Evolutionary conservation across 352 stramenopile species (phyloP).

Genomic region (Phytophthora pistaciae): DNA sequence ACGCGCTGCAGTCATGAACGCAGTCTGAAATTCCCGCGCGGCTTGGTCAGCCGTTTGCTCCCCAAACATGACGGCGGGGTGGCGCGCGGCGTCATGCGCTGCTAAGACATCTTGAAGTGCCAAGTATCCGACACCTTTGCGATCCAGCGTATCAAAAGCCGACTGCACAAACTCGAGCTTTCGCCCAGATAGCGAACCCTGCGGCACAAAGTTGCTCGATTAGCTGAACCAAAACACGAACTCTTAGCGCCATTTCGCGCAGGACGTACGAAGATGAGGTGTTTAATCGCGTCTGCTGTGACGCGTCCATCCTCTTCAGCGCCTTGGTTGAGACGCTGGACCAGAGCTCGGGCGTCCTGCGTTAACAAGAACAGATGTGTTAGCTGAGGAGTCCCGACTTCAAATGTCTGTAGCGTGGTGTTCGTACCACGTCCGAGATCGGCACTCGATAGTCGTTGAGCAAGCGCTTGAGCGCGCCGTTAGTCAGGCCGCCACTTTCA

Average conservation of each 20-base stretch:
- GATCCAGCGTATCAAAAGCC: constrained; percentile 75
- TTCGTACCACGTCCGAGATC: constrained; percentile 73
- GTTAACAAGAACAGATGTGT: no score
- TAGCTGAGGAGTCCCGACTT: neutral
- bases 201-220: constrained; percentile 5
- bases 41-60: constrained; percentile 64
- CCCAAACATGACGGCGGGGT: constrained; percentile 80
- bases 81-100: constrained; percentile 58
- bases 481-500: constrained; percentile 54
- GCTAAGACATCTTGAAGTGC: constrained; percentile 56
- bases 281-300: constrained; percentile 59
- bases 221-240: neutral
- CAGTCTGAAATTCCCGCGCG: constrained; percentile 63
- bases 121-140: constrained; percentile 69
- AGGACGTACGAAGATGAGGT: constrained; percentile 62
- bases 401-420: neutral
- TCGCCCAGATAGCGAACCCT: constrained; percentile 54
- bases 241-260: neutral
- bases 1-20: constrained; percentile 51
- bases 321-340: constrained; percentile 46
- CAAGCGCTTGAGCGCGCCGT: constrained; percentile 63
- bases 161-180: constrained; percentile 75
- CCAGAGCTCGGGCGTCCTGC: constrained; percentile 70
- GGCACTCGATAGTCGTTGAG: constrained; percentile 54
- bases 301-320: constrained; percentile 51